A percentile compares a stretch with the other conserved stretches of the same genome.
Conservation (phyloP, 78 protist species). For the Salpingoeca rosetta region DNA sequence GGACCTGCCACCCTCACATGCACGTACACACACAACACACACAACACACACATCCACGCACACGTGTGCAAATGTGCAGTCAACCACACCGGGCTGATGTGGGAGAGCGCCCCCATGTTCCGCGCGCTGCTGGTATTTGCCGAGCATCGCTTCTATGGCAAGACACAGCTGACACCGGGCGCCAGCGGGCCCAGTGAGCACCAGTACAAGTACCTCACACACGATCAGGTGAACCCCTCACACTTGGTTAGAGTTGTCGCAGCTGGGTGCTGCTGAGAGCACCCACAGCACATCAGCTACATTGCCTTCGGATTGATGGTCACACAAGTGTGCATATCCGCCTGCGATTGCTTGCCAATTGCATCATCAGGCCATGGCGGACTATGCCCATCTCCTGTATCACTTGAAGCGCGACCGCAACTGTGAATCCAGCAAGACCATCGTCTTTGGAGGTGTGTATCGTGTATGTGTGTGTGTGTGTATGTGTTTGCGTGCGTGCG, state of each 20-base stretch:
- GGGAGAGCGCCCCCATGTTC: conserved; percentile 35
- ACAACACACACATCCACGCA: too few relatives aligned
- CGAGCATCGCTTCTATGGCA: conserved; percentile 60
- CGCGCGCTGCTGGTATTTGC: conserved; percentile 60
- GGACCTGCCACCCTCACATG: too few relatives aligned
- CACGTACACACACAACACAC: too few relatives aligned
- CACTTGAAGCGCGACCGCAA: not conserved
- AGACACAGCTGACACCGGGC: not conserved
- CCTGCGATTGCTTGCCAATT: too few relatives aligned
- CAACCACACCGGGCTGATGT: conserved; percentile 61
- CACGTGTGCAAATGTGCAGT: too few relatives aligned
- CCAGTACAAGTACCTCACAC: not conserved
- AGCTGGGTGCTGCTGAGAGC: not conserved
- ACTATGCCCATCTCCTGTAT: not conserved
- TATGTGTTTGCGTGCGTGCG: too few relatives aligned
- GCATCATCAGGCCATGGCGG: not conserved
- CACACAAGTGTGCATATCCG: not conserved
- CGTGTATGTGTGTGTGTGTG: too few relatives aligned
- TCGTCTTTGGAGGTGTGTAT: not conserved
- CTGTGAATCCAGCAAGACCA: not conserved
- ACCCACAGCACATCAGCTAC: not conserved
- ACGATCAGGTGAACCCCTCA: not conserved
- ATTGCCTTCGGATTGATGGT: not conserved
- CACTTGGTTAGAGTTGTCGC: too few relatives aligned
- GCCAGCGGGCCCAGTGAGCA: not conserved